Percentiles rank a stretch among this genome's conserved stretches.
Conservation (phyloP, 257 asterid species). For the Craterostigma plantagineum region DNA sequence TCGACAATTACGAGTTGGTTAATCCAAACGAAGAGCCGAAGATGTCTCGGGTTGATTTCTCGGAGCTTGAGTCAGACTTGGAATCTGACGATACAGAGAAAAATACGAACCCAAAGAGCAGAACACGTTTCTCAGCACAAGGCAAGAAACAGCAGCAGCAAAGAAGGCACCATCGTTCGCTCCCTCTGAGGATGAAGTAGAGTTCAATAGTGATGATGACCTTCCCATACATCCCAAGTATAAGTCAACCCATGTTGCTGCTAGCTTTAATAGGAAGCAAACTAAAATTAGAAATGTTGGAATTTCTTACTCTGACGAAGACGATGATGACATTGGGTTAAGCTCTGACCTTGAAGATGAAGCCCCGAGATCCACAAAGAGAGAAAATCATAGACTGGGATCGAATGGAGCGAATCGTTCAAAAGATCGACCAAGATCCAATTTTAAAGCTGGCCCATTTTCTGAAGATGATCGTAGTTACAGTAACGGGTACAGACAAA, state of each 20-base stretch:
- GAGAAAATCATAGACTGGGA: slow-evolving; percentile 17
- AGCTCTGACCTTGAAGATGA: slow-evolving; percentile 34
- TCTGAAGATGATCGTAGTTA: too few species aligned
- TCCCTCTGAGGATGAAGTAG: slow-evolving; percentile 31
- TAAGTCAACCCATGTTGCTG: slow-evolving; percentile 60
- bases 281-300: slow-evolving; percentile 19
- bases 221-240: slow-evolving; percentile 57
- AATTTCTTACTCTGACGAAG: slow-evolving; percentile 44
- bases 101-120: slow-evolving; percentile 6
- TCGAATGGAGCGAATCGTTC: slow-evolving; percentile 15
- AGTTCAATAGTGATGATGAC: slow-evolving; percentile 64
- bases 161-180: slow-evolving; percentile 16
- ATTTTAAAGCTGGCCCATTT: neutral
- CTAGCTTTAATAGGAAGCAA: slow-evolving; percentile 24
- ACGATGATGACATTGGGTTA: slow-evolving; percentile 32
- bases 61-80: slow-evolving; percentile 63
- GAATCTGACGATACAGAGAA: slow-evolving; percentile 44
- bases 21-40: slow-evolving; percentile 29
- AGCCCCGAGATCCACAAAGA: slow-evolving; percentile 16
- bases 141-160: slow-evolving; percentile 12
- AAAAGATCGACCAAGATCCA: slow-evolving; percentile 6
- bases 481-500: too few species aligned
- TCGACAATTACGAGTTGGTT: slow-evolving; percentile 71
- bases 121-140: slow-evolving; percentile 12
- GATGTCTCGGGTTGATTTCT: slow-evolving; percentile 38